Base-by-base conservation (phyloP, 345 rosid genomes). In the Eutrema heterophyllum region DNA sequence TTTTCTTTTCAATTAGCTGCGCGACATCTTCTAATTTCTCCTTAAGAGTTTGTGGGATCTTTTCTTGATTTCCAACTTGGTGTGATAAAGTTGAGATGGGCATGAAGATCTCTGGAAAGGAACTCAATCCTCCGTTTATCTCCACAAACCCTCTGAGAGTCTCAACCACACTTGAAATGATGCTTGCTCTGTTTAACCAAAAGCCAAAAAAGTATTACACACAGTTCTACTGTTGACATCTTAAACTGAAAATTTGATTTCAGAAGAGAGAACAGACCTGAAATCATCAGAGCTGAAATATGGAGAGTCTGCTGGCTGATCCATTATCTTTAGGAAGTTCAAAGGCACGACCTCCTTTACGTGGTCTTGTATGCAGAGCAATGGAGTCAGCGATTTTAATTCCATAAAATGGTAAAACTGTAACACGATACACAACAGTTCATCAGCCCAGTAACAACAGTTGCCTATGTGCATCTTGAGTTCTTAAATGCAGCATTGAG, bases 251-350 rank as follows among this genome's bases (percentile, higher is more conserved):
- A 30, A 45, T 13, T 5, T 55, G 26, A 61, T 4, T 64, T 26
- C 45, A 29, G 33, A 48, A 64, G 55, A 57, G 54, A 65, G 33
- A 57, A 61, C 84, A 38, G 65, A 94, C 98, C 96, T 90, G 84
- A 95, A 95, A 72, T 77, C 60, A 79, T 90, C 88, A 7, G 99
- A 87, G 78, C 82, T 78, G 80, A 92, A 95, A 84, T 78, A 86
- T 4, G 86, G 67, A 9, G 86, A 73, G 32, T 88, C 84, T 43
- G 88, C 89, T 9, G 90, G 83, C 86, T 81, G 74, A 73, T 81
- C 83, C 89, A 88, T 83, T 62, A 90, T 74, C 74, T 30, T 16
- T 16, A 88, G 73, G 74, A 95, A 82, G 86, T 92, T 85, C 54
- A 92, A 44, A 74, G 92, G 96, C 76, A 66, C 54, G 46, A 88